Evolutionary conservation across 106 monocot genomes (phyloP), one percentile per base, ranked within the genome.

Genomic region (Apostasia shenzhenica): DNA sequence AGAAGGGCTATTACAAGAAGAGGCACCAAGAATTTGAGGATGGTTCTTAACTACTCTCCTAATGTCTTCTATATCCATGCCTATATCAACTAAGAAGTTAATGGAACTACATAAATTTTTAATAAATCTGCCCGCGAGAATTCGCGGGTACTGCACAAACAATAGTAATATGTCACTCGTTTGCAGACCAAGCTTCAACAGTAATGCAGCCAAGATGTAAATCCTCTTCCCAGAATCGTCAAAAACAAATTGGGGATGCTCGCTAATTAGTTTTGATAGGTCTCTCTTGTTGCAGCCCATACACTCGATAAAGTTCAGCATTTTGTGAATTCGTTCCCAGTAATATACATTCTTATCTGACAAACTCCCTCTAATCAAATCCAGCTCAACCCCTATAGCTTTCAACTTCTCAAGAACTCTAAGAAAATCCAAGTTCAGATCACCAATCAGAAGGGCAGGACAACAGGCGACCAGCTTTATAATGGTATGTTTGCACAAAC

Each of bases 181-280:
- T 52, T 68, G 80, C 55, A 88, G 61, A 37, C 94, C 94, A 50
- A 88, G 55, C 77, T 94, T 94, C 67, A 85, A 67, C 54, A 91
- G 76, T 70, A 83, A 49, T n/a, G 83, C 85, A 52, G 86, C 88
- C 54, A 94, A 57, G 9, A 80, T 69, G 73, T 88, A 91, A 56
- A 94, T 81, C 64, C 91, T 91, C 67, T 88, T 94, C 50, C 94
- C 94, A 26, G 91, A 94, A 67, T 91, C 83, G 69, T 91, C 68
- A 67, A 94, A 91, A 67, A 91, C 54, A 70, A 94, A 91, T 79
- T 72, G 79, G 0, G 94, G 94, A 54, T 91, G 78, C 8, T 73
- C 70, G 60, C 75, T 76, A 51, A 87, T 74, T 47, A 87, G 54
- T 12, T 56, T 74, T 56, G 70, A 61, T 66, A 92, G 59, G 26